A percentile compares a stretch with the other conserved stretches of the same genome.
Evolutionary conservation across 495 filamentous ascomycete species (phyloP).

Genomic region (Aspergillus leporis): DNA sequence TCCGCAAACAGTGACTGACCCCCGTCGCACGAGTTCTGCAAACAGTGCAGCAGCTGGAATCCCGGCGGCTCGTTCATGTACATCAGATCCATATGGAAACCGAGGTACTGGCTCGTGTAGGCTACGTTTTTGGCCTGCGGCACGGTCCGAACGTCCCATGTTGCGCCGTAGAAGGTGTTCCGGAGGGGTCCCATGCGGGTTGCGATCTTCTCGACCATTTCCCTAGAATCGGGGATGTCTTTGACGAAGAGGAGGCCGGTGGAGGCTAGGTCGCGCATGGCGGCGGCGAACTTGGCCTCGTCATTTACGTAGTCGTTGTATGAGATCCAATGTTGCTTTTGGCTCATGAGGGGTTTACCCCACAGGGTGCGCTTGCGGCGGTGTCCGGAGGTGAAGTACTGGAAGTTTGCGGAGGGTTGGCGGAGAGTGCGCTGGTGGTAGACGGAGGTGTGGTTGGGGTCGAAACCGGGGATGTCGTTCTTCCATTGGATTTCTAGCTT

Average conservation of each 20-base stretch:
- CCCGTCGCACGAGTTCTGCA: slow-evolving; percentile 70
- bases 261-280: slow-evolving; percentile 52
- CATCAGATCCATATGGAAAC: slow-evolving; percentile 89
- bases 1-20: slow-evolving; percentile 85
- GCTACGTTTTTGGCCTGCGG: slow-evolving; percentile 84
- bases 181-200: slow-evolving; percentile 71
- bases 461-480: slow-evolving; percentile 54
- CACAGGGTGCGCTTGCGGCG: slow-evolving; percentile 32
- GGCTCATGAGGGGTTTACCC: slow-evolving; percentile 26
- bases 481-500: slow-evolving; percentile 61
- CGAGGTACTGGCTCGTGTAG: slow-evolving; percentile 77
- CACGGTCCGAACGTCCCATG: slow-evolving; percentile 83
- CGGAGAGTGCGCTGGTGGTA: slow-evolving; percentile 37
- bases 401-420: slow-evolving; percentile 12
- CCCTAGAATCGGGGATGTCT: slow-evolving; percentile 63
- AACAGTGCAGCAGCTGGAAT: slow-evolving; percentile 83
- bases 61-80: slow-evolving; percentile 80
- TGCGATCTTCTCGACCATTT: slow-evolving; percentile 65
- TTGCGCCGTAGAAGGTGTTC: slow-evolving; percentile 83
- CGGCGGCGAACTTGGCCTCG: slow-evolving; percentile 50
- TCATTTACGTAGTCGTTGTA: slow-evolving; percentile 69
- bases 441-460: slow-evolving; percentile 48
- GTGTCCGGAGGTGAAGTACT: neutral
- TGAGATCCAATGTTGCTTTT: slow-evolving; percentile 49
- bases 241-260: slow-evolving; percentile 74